Percentiles rank a stretch among this genome's conserved stretches.
These are phyloP conservation scores for Cardamine occulta DNA, from an alignment of 345 rosid species.

Conservation along the genomic window DNA sequence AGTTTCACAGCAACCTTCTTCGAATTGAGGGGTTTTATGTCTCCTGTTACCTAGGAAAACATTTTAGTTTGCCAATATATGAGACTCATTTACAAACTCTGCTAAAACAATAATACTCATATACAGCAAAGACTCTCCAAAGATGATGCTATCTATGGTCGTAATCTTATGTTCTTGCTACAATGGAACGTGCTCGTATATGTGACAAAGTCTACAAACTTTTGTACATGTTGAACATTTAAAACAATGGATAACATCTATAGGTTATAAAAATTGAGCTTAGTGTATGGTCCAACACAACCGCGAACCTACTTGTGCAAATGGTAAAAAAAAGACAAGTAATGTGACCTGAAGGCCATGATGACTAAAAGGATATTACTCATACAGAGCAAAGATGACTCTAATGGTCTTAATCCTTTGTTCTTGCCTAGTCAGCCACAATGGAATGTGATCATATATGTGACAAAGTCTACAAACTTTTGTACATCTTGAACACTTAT, in stretches of 20 bases:
- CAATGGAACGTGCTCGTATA: not conserved
- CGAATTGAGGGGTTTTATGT: slow-evolving; percentile 72
- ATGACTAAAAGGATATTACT: not conserved
- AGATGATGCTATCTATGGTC: not conserved
- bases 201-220: not conserved
- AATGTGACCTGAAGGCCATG: too few species aligned
- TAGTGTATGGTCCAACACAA: not conserved
- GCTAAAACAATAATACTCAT: not conserved
- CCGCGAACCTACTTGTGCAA: not conserved
- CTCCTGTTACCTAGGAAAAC: slow-evolving; percentile 75
- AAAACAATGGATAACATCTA: not conserved
- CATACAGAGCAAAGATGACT: not conserved
- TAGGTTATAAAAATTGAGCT: not conserved
- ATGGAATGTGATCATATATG: not conserved
- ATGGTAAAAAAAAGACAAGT: not conserved
- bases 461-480: not conserved
- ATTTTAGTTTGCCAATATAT: not conserved
- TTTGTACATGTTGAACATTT: not conserved
- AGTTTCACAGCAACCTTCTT: slow-evolving; percentile 86
- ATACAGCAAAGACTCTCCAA: not conserved
- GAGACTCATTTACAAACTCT: not conserved
- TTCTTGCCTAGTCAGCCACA: not conserved
- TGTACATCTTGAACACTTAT: not conserved
- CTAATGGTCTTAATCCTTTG: not conserved
- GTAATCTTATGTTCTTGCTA: not conserved